These are phyloP conservation scores for Pseudogymnoascus sp. DNA, from an alignment of 2,329 filamentous ascomycete species.

Conservation along the genomic window DNA sequence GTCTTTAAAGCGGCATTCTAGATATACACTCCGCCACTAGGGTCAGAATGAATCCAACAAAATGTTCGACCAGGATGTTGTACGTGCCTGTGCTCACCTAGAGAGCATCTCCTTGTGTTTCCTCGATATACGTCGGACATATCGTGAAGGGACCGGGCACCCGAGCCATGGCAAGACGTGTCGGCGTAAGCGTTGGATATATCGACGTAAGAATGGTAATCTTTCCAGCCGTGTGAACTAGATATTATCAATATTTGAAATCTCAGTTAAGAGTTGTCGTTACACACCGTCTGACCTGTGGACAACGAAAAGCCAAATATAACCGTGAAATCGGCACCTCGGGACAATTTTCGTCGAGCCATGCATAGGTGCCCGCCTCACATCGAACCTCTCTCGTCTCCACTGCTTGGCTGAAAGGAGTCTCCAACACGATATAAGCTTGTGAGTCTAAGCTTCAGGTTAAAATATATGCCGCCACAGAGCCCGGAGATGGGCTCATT, in stretches of 20 bases:
- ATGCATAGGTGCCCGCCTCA: constrained; percentile 35
- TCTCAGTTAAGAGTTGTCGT: not conserved
- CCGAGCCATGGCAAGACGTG: constrained; percentile 21
- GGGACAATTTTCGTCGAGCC: constrained; percentile 33
- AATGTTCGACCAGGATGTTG: no score
- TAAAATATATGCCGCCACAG: not conserved
- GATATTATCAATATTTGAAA: not conserved
- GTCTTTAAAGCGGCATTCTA: no score
- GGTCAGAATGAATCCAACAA: no score
- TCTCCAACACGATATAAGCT: constrained; percentile 32
- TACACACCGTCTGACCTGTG: constrained; percentile 24
- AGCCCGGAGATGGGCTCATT: not conserved
- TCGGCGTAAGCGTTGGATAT: constrained; percentile 13
- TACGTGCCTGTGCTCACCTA: no score
- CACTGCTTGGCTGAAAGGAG: constrained; percentile 30
- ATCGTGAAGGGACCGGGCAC: constrained; percentile 20
- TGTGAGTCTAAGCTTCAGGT: not conserved
- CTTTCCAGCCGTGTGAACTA: not conserved
- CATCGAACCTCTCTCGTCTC: constrained; percentile 37
- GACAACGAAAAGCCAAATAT: constrained; percentile 30
- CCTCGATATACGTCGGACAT: no score
- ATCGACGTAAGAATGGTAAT: not conserved
- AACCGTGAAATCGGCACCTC: constrained; percentile 31
- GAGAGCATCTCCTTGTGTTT: no score
- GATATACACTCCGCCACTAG: no score